Percentiles rank a stretch among this genome's conserved stretches.
These are phyloP conservation scores for Cladosporium sp. DNA, from an alignment of 2,329 filamentous ascomycete genomes.

Conservation along the genomic window DNA sequence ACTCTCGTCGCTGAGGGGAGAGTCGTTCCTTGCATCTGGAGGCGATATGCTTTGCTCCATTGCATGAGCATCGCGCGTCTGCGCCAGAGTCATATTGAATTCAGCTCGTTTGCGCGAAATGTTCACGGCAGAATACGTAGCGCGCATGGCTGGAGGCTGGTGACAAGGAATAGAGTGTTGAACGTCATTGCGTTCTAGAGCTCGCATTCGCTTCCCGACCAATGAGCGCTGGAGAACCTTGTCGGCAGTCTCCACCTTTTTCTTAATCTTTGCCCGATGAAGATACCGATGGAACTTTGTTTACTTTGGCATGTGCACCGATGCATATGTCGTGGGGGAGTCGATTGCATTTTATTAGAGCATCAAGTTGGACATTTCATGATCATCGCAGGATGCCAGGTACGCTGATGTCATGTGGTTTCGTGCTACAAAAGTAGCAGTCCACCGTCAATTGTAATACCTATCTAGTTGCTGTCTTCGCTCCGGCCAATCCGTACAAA, in stretches of 20 bases:
- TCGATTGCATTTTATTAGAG: no score
- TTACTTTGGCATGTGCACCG: neutral
- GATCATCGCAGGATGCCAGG: no score
- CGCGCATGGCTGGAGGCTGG: neutral
- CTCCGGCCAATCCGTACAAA: neutral
- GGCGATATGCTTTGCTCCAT: constrained; percentile 2
- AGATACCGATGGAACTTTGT: neutral
- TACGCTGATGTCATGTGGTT: no score
- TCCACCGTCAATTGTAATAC: neutral
- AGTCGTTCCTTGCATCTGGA: neutral
- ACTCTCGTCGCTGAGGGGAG: constrained; percentile 6
- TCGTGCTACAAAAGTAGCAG: neutral
- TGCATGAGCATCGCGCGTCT: neutral
- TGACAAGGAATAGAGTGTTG: constrained; percentile 20
- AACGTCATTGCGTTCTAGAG: constrained; percentile 96
- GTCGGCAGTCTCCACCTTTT: neutral
- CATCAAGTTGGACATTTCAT: no score
- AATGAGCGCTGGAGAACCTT: neutral
- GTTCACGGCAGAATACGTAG: neutral
- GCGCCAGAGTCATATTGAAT: no score
- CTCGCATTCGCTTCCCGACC: constrained; percentile 1
- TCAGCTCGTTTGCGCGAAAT: neutral
- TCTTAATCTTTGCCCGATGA: neutral
- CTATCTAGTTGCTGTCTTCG: neutral
- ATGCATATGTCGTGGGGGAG: no score